Evolutionary conservation across 768 basidiomycete species (phyloP).

Genomic region (Leccinum aurantiacum): DNA sequence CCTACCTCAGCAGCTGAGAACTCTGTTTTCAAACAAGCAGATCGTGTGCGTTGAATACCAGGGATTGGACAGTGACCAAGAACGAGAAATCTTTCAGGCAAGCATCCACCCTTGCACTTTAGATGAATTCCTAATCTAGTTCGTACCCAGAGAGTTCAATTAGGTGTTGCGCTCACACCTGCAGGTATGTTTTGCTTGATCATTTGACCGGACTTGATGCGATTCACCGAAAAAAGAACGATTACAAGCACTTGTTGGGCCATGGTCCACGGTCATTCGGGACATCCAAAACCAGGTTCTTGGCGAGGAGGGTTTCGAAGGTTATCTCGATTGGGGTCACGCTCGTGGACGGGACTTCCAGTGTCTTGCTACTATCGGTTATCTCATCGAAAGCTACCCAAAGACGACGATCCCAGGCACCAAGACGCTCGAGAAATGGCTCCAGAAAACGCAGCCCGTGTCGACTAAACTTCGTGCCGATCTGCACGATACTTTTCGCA

Average conservation of each 20-base stretch:
- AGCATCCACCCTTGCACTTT: slow-evolving; percentile 7
- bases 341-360: slow-evolving; percentile 49
- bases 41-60: slow-evolving; percentile 56
- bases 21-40: slow-evolving; percentile 44
- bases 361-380: slow-evolving; percentile 40
- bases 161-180: slow-evolving; percentile 50
- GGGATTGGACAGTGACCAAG: slow-evolving; percentile 48
- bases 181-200: slow-evolving; percentile 37
- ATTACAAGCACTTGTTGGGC: slow-evolving; percentile 48
- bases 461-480: slow-evolving; percentile 27
- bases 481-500: slow-evolving; percentile 34
- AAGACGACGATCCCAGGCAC: slow-evolving; percentile 27
- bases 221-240: slow-evolving; percentile 38
- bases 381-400: slow-evolving; percentile 33
- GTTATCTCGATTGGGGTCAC: slow-evolving; percentile 43
- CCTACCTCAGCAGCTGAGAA: slow-evolving; percentile 35
- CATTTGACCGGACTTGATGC: background rate
- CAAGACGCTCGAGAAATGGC: slow-evolving; percentile 39
- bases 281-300: slow-evolving; percentile 38
- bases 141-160: slow-evolving; percentile 45
- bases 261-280: slow-evolving; percentile 44
- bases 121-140: background rate
- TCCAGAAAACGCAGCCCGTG: slow-evolving; percentile 29
- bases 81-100: slow-evolving; percentile 67
- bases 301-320: slow-evolving; percentile 37